Evolutionary conservation across 1,284 basidiomycete genomes (phyloP), one percentile per base, ranked within the genome.

Genomic region (Ustilago crameri): DNA sequence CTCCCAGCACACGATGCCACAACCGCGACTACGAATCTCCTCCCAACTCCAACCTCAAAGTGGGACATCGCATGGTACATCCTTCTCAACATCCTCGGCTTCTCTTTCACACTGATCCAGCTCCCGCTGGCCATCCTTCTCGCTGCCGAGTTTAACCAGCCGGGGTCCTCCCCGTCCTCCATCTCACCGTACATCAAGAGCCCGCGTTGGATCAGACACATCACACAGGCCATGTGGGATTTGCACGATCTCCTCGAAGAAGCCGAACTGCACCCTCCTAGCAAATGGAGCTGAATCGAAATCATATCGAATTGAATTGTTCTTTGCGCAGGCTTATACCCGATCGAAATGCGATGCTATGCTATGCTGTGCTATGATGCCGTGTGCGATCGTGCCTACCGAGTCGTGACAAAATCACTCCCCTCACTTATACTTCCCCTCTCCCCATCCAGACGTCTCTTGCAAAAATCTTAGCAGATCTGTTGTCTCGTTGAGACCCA

Each of bases 211-310:
- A 17, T 58, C 9, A 24, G 30, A 23, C 14, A 12, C 0, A 12
- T 56, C 9, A 65, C 62, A 0, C 54, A 57, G 32, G 1, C 43
- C 8, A 43, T 54, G 44, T 74, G 70, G 70, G 54, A 74, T 30
- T 20, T 43, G 7, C 70, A 74, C 38, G 65, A 69, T 34, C 42
- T 41, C 12, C 22, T 74, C 17, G 65, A 74, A 20, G 46, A 61
- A 17, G 52, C 54, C 0, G 70, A 74, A 26, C 14, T 69, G 5
- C 46, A 52, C 27, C 38, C 37, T 1, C 60, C 64, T 7, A 53
- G 51, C 17, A 32, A 17, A 5, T 55, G 53, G 53, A 3, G 40
- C 26, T 24, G 22, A 37, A 14, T 48, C 18, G 43, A 18, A 20
- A 37, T 10, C 9, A 15, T 18, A 26, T 20, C 4, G 2, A 40